phyloP scores from a whole-genome alignment of 805 yeast genomes.

The Yarrowia sp. region DNA sequence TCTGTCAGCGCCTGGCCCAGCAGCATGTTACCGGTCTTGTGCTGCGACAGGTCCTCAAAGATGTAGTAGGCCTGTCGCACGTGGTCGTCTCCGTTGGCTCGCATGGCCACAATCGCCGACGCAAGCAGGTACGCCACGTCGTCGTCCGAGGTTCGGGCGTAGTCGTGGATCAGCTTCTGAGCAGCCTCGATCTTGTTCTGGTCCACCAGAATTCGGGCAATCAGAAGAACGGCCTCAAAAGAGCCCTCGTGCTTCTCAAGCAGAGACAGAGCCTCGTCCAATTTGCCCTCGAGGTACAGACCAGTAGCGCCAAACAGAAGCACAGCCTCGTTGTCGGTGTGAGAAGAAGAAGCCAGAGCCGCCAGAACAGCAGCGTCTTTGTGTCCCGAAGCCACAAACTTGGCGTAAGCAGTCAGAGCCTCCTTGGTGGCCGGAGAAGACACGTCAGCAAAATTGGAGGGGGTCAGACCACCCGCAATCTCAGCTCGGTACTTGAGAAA shows the following conservation, averaged over 20 bases:
- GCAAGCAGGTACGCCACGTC: slow-evolving; percentile 33
- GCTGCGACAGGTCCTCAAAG: slow-evolving; percentile 77
- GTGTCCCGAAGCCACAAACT: slow-evolving; percentile 44
- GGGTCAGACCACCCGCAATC: slow-evolving; percentile 49
- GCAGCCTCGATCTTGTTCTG: slow-evolving; percentile 58
- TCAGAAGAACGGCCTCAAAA: slow-evolving; percentile 51
- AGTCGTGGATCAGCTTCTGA: slow-evolving; percentile 53
- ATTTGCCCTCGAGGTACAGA: slow-evolving; percentile 53
- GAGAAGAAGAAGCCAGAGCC: slow-evolving; percentile 24
- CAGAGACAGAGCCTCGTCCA: slow-evolving; percentile 55
- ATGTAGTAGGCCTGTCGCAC: slow-evolving; percentile 55
- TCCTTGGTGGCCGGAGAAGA: slow-evolving; percentile 41
- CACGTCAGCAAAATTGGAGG: slow-evolving; percentile 44
- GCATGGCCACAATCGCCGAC: slow-evolving; percentile 25
- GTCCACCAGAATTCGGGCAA: slow-evolving; percentile 52
- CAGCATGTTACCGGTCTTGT: slow-evolving; percentile 59
- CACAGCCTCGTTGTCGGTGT: slow-evolving; percentile 48
- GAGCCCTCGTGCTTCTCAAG: slow-evolving; percentile 52
- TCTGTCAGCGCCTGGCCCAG: slow-evolving; percentile 75
- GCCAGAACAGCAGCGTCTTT: slow-evolving; percentile 43
- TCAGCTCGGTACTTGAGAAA: slow-evolving; percentile 52
- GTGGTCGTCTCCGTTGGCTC: slow-evolving; percentile 50
- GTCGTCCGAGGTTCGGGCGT: slow-evolving; percentile 34
- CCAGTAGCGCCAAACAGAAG: slow-evolving; percentile 54
- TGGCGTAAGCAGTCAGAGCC: slow-evolving; percentile 46